Conservation (phyloP, 108 stramenopile genomes). For the Stephanodiscus triporus region DNA sequence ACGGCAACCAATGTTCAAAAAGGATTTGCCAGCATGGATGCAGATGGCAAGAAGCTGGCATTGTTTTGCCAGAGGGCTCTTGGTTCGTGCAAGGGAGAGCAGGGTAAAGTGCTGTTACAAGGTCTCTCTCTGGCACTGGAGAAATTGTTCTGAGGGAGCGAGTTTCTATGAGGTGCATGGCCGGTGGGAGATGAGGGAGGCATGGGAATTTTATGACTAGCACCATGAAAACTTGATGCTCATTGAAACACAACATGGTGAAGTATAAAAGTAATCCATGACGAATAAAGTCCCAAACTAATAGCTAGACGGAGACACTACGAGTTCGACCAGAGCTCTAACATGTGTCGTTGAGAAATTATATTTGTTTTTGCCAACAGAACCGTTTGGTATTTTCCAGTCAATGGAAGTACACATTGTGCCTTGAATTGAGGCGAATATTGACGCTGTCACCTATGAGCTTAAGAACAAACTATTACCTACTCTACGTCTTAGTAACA, state of each 20-base stretch:
- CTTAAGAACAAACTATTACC: no score
- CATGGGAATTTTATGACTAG: not conserved
- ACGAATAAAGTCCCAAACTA: no score
- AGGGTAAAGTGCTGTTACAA: slow-evolving; percentile 30
- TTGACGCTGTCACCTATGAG: no score
- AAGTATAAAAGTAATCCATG: not conserved
- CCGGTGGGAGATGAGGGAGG: not conserved
- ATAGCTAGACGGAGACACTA: no score
- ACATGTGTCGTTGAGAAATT: no score
- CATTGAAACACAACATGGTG: no score
- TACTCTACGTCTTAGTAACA: no score
- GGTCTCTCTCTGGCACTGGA: slow-evolving; percentile 28
- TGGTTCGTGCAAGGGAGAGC: slow-evolving; percentile 22
- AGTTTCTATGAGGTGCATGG: not conserved
- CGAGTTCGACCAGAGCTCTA: no score
- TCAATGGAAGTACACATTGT: no score
- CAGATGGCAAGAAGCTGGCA: slow-evolving; percentile 40
- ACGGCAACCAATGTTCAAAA: slow-evolving; percentile 15
- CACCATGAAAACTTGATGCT: not conserved
- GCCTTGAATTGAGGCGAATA: no score
- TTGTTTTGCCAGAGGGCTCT: slow-evolving; percentile 17
- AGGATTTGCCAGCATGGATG: slow-evolving; percentile 40
- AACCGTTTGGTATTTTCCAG: no score
- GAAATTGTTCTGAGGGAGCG: slow-evolving; percentile 23
- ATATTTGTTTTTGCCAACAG: no score